Evolutionary conservation across 1,284 basidiomycete species (phyloP), one percentile per base, ranked within the genome.

Genomic region (Dichomitus squalens): DNA sequence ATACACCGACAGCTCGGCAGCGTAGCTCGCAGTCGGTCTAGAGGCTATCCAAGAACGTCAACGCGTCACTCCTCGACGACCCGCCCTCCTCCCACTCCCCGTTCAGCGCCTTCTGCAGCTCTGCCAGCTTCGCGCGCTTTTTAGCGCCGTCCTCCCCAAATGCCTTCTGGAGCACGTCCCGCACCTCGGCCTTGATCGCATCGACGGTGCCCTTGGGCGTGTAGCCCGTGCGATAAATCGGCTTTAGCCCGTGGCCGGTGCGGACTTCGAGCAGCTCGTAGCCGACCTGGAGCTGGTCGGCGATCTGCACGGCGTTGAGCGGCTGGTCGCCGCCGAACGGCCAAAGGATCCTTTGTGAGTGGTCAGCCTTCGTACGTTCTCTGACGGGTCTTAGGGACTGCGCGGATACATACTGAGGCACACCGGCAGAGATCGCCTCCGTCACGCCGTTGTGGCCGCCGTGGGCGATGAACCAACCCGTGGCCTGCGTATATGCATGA

Each of bases 211-310:
- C 63, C 3, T 27, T 21, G 1, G 61, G 57, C 14, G 55, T 51
- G 49, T 58, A 57, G 0, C 59, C 61, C 7, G 40, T 59, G 23
- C 63, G 65, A 36, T 55, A 63, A 20, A 58, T 57, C 2, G 54
- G 59, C 57, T 59, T 57, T 14, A 50, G 64, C 4, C 66, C 68
- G 12, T 63, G 35, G 2, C 66, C 68, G 9, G 31, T 64, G 23
- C 70, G 66, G 11, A 66, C 64, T 52, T 71, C 68, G 48, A 69
- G 48, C 9, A 71, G 59, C 62, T 71, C 68, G 53, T 70, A 71
- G 2, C 65, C 68, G 11, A 68, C 58, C 23, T 20, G 7, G 20
- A 12, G 21, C 4, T 21, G 21, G 7, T 63, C 52, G n/a, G n/a
- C n/a, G n/a, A n/a, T n/a, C n/a, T 63, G 52, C 3, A 66, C 49